Conservation (phyloP, 306 rosid genomes). For the Fragaria vesca region DNA sequence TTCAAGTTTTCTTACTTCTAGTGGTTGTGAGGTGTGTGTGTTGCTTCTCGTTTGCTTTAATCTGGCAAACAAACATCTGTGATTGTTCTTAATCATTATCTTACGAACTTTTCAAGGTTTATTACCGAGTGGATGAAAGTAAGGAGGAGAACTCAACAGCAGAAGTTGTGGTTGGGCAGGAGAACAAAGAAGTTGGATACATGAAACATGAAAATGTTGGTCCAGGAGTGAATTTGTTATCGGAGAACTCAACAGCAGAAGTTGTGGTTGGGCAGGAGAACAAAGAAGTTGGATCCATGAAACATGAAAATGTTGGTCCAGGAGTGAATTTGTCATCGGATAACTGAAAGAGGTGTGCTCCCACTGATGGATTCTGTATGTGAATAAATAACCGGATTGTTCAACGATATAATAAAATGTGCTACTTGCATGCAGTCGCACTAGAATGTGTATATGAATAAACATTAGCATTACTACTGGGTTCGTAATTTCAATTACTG, state of each 20-base stretch:
- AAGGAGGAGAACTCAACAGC: constrained; percentile 33
- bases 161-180: constrained; percentile 4
- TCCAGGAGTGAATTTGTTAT: constrained; percentile 2
- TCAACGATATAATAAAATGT: background rate
- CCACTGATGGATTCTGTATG: constrained; percentile 2
- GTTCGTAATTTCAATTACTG: background rate
- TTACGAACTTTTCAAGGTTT: constrained; percentile 42
- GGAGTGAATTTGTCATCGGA: constrained; percentile 2
- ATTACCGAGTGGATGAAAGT: constrained; percentile 60
- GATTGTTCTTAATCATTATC: background rate
- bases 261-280: constrained; percentile 8
- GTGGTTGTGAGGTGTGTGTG: background rate
- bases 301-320: constrained; percentile 19
- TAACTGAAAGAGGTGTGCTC: constrained; percentile 6
- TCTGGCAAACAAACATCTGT: background rate
- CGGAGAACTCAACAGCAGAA: constrained; percentile 15
- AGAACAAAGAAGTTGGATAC: constrained; percentile 21
- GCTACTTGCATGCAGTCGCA: background rate
- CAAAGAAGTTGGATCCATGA: constrained; percentile 18
- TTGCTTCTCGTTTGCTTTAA: background rate
- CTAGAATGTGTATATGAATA: background rate
- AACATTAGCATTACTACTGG: background rate
- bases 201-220: constrained; percentile 16
- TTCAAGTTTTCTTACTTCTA: background rate
- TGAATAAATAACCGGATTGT: constrained; percentile 7